Evolutionary conservation across 129 eudicot genomes (phyloP), one percentile per base, ranked within the genome.

Genomic region (Helichrysum umbraculigerum): DNA sequence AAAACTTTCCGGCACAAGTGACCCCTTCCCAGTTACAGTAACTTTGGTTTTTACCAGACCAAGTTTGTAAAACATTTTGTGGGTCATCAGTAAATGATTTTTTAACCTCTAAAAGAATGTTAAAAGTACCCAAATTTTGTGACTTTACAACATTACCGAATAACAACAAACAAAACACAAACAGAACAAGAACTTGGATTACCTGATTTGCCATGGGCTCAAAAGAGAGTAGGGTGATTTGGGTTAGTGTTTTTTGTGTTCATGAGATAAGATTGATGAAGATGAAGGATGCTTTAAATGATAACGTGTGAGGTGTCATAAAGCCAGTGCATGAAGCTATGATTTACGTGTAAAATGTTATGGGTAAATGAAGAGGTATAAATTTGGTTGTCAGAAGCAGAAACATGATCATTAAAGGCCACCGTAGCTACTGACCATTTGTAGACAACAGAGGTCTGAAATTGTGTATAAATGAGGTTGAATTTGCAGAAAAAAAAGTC

Each of bases 11-110:
- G 64, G 56, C 75, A 56, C 99, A 94, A 0, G 81, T 73, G 35
- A 94, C 76, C 35, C 97, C 99, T 15, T 41, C 64, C 99, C 99
- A 94, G 21, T 73, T 70, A 58, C 99, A 94, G 66, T 79, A 94
- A 59, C 82, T 83, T 34, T 80, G 81, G 83, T 89, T 89, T 33
- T 70, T 65, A 0, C 47, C n/a, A 6, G 92, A 84, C 99, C 99
- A 94, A 30, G 77, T 74, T 75, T 65, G 28, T 15, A 94, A 64
- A 20, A 88, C 91, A 72, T 80, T 82, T 47, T 84, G 80, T 29
- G 93, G 88, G 88, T 89, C 96, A 30, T 84, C 63, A 0, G 72
- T 70, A 32, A 94, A 82, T 0, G 96, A 94, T 64, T 59, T 65
- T 74, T 82, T 91, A 57, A 91, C 90, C 63, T 94, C 88, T 30